These are phyloP conservation scores for Dendryphion nanum DNA, from an alignment of 2,329 filamentous ascomycete species.

Conservation along the genomic window DNA sequence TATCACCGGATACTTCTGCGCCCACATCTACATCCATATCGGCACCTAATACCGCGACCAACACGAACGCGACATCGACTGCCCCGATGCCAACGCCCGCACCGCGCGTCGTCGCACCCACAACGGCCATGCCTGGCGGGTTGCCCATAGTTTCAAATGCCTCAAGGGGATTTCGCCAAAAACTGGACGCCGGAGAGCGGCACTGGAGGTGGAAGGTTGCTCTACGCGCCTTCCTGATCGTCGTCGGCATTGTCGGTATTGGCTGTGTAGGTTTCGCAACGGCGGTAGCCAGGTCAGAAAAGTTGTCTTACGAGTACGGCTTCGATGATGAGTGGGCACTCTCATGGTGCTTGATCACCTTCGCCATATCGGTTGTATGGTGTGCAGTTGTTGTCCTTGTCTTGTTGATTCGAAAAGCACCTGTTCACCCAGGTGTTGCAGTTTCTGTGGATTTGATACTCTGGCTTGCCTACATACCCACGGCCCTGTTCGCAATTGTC, in stretches of 20 bases:
- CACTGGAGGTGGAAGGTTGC: constrained; percentile 33
- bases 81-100: no score
- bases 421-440: constrained; percentile 33
- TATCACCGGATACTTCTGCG: no score
- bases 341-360: constrained; percentile 28
- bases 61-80: no score
- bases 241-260: constrained; percentile 30
- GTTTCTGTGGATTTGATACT: constrained; percentile 37
- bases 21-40: no score
- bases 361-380: constrained; percentile 30
- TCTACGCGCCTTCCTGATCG: constrained; percentile 18
- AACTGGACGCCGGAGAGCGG: constrained; percentile 26
- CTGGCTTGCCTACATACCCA: constrained; percentile 33
- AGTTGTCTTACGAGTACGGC: constrained; percentile 11
- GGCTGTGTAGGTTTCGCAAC: constrained; percentile 31
- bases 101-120: no score
- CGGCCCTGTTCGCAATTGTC: constrained; percentile 22
- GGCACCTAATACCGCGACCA: no score
- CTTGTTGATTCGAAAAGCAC: constrained; percentile 15
- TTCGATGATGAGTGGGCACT: constrained; percentile 13
- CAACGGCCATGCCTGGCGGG: no score
- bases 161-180: no score
- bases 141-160: no score
- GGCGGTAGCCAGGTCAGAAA: constrained; percentile 9
- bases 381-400: constrained; percentile 24